Evolutionary conservation across 2,329 filamentous ascomycete species (phyloP), one percentile per base, ranked within the genome.

Genomic region (Neoscytalidium dimidiatum): DNA sequence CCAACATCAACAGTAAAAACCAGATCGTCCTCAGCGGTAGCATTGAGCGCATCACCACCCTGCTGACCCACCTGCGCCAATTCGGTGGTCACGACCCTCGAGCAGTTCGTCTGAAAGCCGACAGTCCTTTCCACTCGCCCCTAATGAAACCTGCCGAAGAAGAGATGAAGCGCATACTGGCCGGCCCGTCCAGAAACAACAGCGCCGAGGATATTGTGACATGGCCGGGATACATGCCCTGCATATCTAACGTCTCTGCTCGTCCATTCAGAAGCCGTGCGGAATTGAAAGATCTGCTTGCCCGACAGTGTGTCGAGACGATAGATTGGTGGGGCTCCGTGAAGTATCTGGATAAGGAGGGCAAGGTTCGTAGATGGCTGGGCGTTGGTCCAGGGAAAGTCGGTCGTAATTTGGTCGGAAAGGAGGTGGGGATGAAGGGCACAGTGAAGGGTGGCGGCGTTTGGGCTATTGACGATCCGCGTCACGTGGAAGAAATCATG

Each of bases 321-420:
- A 92, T 98, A 46, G 85, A 87, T 66, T 98, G 94, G 94, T 97
- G 94, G 89, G 92, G 96, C 70, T 95, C 92, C 71, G 94, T 98
- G 71, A 88, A 88, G 69, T 97, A 96, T 73, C 81, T 97, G 57
- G 92, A 97, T 75, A 89, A 95, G 74, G 88, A 95, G 71, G 86
- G 90, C 72, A 89, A 89, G 68, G 91, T 97, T 19, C 84, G 89
- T 71, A 84, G 94, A 64, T 97, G 94, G 90, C 86, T 98, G 57
- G 94, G 94, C 48, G 92, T 98, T 67, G 94, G 94, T 0, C 94
- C 94, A 0, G 94, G 94, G 4, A 96, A 96, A 76, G 94, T 98
- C 2, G 94, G 94, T 0, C 85, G 94, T 65, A 97, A 97, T 75
- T 82, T 98, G 7, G 94, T 98, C 1, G 93, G 94, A 13, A 97